Percentiles rank a stretch among this genome's conserved stretches.
Conservation (phyloP, 2,329 filamentous ascomycete genomes). For the Cytospora chrysosperma region DNA sequence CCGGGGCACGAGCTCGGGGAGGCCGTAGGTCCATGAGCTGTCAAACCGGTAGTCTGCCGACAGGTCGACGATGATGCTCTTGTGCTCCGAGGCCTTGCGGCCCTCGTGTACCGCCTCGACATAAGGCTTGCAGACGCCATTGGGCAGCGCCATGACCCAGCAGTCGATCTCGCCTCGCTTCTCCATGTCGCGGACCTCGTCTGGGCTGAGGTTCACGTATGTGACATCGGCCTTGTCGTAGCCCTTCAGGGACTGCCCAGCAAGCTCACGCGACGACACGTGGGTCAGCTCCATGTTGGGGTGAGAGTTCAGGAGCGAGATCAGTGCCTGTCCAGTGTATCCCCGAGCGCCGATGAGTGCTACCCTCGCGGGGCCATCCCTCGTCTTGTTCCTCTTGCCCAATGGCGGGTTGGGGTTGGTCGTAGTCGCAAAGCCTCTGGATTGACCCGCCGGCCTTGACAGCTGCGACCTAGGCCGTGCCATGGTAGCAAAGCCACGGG, state of each 20-base stretch:
- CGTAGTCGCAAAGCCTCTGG: slow-evolving; percentile 57
- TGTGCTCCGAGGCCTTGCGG: slow-evolving; percentile 50
- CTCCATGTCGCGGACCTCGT: slow-evolving; percentile 84
- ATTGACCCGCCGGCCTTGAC: slow-evolving; percentile 15
- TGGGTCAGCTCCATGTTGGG: slow-evolving; percentile 86
- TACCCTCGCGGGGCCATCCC: slow-evolving; percentile 73
- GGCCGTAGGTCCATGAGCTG: slow-evolving; percentile 79
- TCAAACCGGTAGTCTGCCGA: slow-evolving; percentile 98
- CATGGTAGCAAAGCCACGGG: slow-evolving; percentile 66
- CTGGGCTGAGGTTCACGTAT: slow-evolving; percentile 85
- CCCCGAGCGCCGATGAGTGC: slow-evolving; percentile 89
- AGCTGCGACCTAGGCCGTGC: slow-evolving; percentile 34
- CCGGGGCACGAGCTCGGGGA: slow-evolving; percentile 81
- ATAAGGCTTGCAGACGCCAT: slow-evolving; percentile 90
- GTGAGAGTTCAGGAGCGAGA: slow-evolving; percentile 82
- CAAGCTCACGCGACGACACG: slow-evolving; percentile 90
- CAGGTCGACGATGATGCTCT: slow-evolving; percentile 83
- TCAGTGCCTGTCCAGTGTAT: slow-evolving; percentile 89
- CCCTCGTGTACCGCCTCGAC: slow-evolving; percentile 82
- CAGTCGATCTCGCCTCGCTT: slow-evolving; percentile 83
- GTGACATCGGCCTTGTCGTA: slow-evolving; percentile 90
- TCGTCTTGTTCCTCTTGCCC: slow-evolving; percentile 84
- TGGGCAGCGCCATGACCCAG: slow-evolving; percentile 97
- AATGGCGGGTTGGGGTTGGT: slow-evolving; percentile 90
- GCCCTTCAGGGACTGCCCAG: slow-evolving; percentile 80